Conservation (phyloP, 345 rosid species). For the Hirschfeldia incana region DNA sequence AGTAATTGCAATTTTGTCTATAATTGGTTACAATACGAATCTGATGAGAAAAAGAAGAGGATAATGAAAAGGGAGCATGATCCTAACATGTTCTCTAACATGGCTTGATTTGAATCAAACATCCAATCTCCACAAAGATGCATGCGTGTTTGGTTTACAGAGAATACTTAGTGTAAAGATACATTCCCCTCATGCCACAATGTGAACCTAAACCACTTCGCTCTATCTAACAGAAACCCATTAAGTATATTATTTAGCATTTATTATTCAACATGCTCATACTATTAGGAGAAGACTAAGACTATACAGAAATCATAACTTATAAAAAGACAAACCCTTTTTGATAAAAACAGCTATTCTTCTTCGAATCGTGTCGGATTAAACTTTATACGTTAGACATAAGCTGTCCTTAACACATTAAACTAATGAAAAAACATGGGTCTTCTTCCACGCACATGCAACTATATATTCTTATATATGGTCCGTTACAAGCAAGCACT, state of each 20-base stretch:
- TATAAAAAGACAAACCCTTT: conserved; percentile 18
- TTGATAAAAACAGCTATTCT: conserved; percentile 25
- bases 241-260: conserved; percentile 1
- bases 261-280: conserved; percentile 11
- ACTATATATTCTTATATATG: not conserved
- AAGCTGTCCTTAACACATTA: conserved; percentile 23
- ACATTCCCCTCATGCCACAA: conserved; percentile 31
- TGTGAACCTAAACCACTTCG: conserved; percentile 16
- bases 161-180: conserved; percentile 41
- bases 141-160: conserved; percentile 34
- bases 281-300: conserved; percentile 6
- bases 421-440: conserved; percentile 22
- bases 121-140: conserved; percentile 28
- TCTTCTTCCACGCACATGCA: conserved; percentile 20
- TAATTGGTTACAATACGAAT: conserved; percentile 5
- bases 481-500: conserved; percentile 11
- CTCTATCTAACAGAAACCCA: not conserved
- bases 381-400: conserved; percentile 29
- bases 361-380: conserved; percentile 16
- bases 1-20: not conserved
- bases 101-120: conserved; percentile 37
- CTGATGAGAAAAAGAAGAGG: not conserved
- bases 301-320: conserved; percentile 24
- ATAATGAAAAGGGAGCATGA: conserved; percentile 10
- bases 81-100: conserved; percentile 39